These are phyloP conservation scores for Tolypocladium tundrense DNA, from an alignment of 2,329 filamentous ascomycete species.

Conservation along the genomic window DNA sequence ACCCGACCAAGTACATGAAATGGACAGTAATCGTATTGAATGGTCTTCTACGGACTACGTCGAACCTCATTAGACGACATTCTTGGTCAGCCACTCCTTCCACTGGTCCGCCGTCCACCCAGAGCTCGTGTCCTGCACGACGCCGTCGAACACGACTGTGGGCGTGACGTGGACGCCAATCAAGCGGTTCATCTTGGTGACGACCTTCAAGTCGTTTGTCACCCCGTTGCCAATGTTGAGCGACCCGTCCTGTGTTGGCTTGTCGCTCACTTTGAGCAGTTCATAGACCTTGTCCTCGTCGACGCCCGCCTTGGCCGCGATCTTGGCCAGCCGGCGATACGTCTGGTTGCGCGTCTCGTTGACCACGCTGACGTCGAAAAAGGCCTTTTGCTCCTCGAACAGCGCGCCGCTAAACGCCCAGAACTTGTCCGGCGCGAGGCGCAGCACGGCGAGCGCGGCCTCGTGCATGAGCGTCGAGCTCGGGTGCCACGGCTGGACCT, in stretches of 20 bases:
- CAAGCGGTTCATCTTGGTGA: conserved; percentile 70
- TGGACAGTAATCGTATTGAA: not conserved
- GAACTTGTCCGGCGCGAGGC: conserved; percentile 60
- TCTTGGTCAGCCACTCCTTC: conserved; percentile 67
- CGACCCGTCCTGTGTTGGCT: conserved; percentile 53
- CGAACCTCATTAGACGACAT: conserved; percentile 24
- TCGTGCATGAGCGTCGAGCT: conserved; percentile 74
- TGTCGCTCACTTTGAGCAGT: conserved; percentile 58
- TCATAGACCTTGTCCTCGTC: conserved; percentile 60
- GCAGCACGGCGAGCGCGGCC: conserved; percentile 71
- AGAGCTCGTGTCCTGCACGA: conserved; percentile 72
- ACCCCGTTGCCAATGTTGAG: conserved; percentile 74
- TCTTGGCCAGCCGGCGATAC: conserved; percentile 65
- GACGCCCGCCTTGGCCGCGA: conserved; percentile 60
- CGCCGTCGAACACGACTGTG: conserved; percentile 79
- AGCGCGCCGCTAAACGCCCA: conserved; percentile 67
- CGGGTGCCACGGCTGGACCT: conserved; percentile 93
- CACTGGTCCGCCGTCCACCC: conserved; percentile 73
- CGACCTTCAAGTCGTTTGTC: conserved; percentile 74
- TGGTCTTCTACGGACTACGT: not conserved
- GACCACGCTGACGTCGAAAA: conserved; percentile 77
- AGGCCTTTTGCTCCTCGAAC: conserved; percentile 57
- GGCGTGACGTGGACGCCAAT: conserved; percentile 84
- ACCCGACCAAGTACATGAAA: not conserved
- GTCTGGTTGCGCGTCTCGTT: conserved; percentile 77